Evolutionary conservation across 1,139 yeast genomes (phyloP).

Genomic region (Saccharomyces hybrid): DNA sequence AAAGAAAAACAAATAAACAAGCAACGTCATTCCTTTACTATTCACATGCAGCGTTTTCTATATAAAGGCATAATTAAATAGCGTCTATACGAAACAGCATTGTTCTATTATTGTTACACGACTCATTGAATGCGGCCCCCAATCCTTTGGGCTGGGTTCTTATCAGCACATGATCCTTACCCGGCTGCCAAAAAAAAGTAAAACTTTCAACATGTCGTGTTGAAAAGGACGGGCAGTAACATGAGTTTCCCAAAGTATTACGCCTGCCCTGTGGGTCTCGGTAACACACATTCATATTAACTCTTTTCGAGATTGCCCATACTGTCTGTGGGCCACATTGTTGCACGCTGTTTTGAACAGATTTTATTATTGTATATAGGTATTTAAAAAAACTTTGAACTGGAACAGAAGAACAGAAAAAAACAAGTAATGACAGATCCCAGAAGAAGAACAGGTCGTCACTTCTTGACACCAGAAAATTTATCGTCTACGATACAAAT

Average conservation of each 20-base stretch:
- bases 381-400: neutral
- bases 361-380: neutral
- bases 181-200: neutral
- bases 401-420: neutral
- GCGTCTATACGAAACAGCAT: neutral
- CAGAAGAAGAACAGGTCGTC: constrained; percentile 27
- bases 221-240: neutral
- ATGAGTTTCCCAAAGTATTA: neutral
- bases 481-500: constrained; percentile 26
- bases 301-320: neutral
- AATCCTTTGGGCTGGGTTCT: neutral
- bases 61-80: neutral
- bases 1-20: neutral
- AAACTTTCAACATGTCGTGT: neutral
- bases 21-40: neutral
- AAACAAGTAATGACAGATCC: constrained; percentile 23
- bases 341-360: neutral
- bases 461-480: constrained; percentile 26
- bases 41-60: neutral
- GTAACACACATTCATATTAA: no score
- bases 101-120: neutral
- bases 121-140: no score
- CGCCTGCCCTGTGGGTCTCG: neutral
- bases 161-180: neutral
- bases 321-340: neutral